phyloP scores from a whole-genome alignment of 148 eudicot species.

The Euryodendron excelsum region DNA sequence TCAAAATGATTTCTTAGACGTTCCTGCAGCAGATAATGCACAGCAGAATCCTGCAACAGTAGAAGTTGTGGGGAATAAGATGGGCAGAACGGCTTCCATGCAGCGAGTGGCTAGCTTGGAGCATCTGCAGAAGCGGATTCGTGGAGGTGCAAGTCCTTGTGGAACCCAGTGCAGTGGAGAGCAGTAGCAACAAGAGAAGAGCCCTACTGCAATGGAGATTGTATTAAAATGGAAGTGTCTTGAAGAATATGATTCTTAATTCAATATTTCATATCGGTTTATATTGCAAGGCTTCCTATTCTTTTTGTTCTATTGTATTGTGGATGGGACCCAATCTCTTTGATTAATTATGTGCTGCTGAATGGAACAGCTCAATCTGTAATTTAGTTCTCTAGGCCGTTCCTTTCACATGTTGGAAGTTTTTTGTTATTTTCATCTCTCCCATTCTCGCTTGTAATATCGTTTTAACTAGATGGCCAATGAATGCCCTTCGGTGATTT shows the following conservation, averaged over 20 bases:
- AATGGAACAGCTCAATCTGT: not conserved
- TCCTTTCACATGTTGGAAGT: too few species aligned
- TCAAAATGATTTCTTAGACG: conserved; percentile 35
- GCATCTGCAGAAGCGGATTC: conserved; percentile 89
- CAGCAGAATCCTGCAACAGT: conserved; percentile 31
- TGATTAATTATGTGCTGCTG: conserved; percentile 6
- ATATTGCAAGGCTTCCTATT: not conserved
- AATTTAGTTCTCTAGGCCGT: not conserved
- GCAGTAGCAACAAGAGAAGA: conserved; percentile 24
- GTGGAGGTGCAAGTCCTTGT: conserved; percentile 52
- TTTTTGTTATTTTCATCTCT: too few species aligned
- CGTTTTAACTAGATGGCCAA: too few species aligned
- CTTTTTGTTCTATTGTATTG: not conserved
- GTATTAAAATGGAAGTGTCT: not conserved
- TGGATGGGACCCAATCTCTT: conserved; percentile 8
- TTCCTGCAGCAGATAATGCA: conserved; percentile 47
- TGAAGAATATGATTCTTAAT: not conserved
- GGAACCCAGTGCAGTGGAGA: conserved; percentile 32
- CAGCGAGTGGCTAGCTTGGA: conserved; percentile 95
- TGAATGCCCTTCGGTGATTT: too few species aligned
- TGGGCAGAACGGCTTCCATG: conserved; percentile 74
- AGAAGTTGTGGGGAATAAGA: conserved; percentile 36
- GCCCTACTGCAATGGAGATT: not conserved
- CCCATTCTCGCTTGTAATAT: too few species aligned
- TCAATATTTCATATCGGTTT: not conserved